phyloP scores from a whole-genome alignment of 768 basidiomycete genomes.

The Collybiopsis confluens region DNA sequence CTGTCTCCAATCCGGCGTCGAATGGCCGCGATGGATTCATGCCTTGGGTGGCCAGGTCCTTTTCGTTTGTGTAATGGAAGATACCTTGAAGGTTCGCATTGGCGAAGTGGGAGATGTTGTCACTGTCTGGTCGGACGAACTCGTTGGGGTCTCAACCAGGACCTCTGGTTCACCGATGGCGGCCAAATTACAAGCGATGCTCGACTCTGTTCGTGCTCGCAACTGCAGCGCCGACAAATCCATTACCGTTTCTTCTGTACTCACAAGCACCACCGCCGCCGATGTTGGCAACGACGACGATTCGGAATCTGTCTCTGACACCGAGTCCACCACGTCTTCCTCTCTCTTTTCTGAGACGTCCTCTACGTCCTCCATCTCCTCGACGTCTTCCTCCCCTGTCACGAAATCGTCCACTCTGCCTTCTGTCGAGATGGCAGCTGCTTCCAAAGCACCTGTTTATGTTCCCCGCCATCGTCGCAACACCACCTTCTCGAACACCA shows the following conservation, averaged over 20 bases:
- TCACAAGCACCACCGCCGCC: background rate
- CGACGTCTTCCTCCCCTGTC: background rate
- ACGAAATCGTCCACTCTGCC: background rate
- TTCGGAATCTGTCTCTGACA: slow-evolving; percentile 6
- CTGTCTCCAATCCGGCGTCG: slow-evolving; percentile 2
- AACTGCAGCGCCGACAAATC: background rate
- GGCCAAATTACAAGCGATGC: slow-evolving; percentile 1
- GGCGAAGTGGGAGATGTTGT: slow-evolving; percentile 1
- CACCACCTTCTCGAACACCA: background rate
- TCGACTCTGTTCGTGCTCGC: slow-evolving; percentile 5
- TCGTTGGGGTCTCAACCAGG: background rate
- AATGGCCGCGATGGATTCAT: slow-evolving; percentile 2
- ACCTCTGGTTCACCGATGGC: background rate
- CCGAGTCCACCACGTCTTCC: slow-evolving; percentile 1
- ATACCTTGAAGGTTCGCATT: slow-evolving; percentile 1
- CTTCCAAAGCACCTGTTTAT: background rate
- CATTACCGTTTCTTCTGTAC: background rate
- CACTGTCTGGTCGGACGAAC: slow-evolving; percentile 1
- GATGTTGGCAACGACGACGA: background rate
- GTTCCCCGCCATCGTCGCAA: background rate
- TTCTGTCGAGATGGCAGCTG: background rate
- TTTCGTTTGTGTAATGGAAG: slow-evolving; percentile 4
- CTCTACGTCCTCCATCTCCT: slow-evolving; percentile 5
- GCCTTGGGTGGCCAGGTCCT: slow-evolving; percentile 2
- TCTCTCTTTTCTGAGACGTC: slow-evolving; percentile 1